Evolutionary conservation across 352 stramenopile genomes (phyloP).

Genomic region (Phytophthora colocasiae): DNA sequence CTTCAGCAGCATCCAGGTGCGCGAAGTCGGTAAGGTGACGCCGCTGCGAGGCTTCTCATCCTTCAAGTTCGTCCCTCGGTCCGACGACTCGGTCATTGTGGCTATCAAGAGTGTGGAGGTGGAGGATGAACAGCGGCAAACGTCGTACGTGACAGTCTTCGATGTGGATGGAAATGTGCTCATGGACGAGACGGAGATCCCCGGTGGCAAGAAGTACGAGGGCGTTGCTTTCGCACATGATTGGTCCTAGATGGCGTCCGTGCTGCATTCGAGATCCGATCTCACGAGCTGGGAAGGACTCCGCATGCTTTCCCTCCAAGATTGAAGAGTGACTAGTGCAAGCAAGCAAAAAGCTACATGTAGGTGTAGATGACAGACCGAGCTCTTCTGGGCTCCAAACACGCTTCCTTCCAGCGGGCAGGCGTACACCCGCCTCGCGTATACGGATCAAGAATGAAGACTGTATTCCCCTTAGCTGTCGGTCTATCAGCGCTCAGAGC

Average conservation of each 20-base stretch:
- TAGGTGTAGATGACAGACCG: conserved; percentile 20
- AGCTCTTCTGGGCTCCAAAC: conserved; percentile 8
- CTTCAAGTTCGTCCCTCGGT: conserved; percentile 95
- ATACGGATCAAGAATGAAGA: conserved; percentile 39
- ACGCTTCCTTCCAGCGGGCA: conserved; percentile 13
- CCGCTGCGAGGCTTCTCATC: conserved; percentile 93
- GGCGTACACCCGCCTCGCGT: conserved; percentile 4
- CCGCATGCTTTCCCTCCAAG: conserved; percentile 18
- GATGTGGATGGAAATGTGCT: conserved; percentile 91
- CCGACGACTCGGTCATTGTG: conserved; percentile 91
- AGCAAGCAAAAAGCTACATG: conserved; percentile 22
- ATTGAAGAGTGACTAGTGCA: conserved; percentile 30
- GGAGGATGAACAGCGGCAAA: conserved; percentile 90
- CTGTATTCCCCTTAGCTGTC: conserved; percentile 26
- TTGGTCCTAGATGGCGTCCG: conserved; percentile 53
- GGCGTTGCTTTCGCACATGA: conserved; percentile 92
- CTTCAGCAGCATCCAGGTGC: conserved; percentile 87
- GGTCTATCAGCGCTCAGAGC: conserved; percentile 45
- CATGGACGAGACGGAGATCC: conserved; percentile 92
- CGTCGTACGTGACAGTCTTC: conserved; percentile 94
- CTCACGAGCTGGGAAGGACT: conserved; percentile 15
- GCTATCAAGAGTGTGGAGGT: conserved; percentile 95
- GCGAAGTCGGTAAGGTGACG: conserved; percentile 83
- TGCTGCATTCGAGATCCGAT: conserved; percentile 15
- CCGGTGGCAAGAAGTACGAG: conserved; percentile 93